A percentile compares a stretch with the other conserved stretches of the same genome.
Conservation (phyloP, 2,329 filamentous ascomycete species). For the Clarireedia homoeocarpa region DNA sequence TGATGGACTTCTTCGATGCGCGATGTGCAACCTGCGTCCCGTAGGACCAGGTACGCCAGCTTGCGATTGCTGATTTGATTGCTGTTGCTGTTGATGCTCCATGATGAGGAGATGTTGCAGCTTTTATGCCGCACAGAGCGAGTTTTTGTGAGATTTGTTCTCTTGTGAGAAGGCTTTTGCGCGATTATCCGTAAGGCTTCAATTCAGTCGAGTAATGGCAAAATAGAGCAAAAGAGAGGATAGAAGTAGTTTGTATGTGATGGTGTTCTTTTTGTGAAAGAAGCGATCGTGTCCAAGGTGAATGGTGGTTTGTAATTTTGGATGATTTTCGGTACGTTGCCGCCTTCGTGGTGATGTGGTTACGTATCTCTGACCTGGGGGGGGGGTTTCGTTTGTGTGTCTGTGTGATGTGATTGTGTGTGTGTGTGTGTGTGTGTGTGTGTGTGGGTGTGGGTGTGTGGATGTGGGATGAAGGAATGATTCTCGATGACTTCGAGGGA, state of each 20-base stretch:
- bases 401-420: no score
- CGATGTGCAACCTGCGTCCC: slow-evolving; percentile 91
- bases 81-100: slow-evolving; percentile 31
- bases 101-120: slow-evolving; percentile 32
- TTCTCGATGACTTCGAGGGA: neutral
- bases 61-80: slow-evolving; percentile 41
- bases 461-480: neutral
- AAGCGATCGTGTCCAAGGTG: slow-evolving; percentile 24
- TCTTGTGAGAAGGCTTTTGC: slow-evolving; percentile 1
- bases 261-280: neutral
- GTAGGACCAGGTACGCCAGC: slow-evolving; percentile 62
- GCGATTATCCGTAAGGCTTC: no score
- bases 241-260: slow-evolving; percentile 16
- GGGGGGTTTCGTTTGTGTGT: neutral
- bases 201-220: neutral
- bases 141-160: slow-evolving; percentile 10
- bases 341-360: neutral
- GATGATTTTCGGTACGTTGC: no score
- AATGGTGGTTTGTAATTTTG: slow-evolving; percentile 23
- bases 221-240: slow-evolving; percentile 24
- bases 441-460: neutral
- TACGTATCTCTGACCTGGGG: neutral
- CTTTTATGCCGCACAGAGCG: neutral
- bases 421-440: neutral
- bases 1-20: slow-evolving; percentile 91